Conservation (phyloP, 2,329 filamentous ascomycete genomes). For the Clarireedia paspali region DNA sequence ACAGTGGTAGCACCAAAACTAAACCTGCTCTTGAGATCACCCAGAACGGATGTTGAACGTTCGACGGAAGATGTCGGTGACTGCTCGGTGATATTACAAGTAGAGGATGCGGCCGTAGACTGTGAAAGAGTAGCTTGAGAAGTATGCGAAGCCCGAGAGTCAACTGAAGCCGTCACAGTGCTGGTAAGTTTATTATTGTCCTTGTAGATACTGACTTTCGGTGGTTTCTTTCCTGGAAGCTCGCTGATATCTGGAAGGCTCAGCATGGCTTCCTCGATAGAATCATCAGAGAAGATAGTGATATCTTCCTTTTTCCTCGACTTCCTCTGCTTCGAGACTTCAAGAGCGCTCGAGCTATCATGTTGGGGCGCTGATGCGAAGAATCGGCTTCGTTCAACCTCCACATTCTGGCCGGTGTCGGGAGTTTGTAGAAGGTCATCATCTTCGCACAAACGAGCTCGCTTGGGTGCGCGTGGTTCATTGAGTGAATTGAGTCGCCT, state of each 20-base stretch:
- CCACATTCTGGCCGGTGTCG: slow-evolving; percentile 22
- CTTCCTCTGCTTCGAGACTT: slow-evolving; percentile 29
- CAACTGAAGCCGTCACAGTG: neutral
- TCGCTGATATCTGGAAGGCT: slow-evolving; percentile 33
- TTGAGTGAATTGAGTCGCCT: slow-evolving; percentile 32
- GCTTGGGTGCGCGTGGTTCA: slow-evolving; percentile 39
- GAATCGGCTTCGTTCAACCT: slow-evolving; percentile 38
- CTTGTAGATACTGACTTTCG: slow-evolving; percentile 22
- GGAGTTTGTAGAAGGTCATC: slow-evolving; percentile 23
- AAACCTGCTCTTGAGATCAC: slow-evolving; percentile 19
- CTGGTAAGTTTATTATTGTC: slow-evolving; percentile 5
- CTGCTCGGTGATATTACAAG: slow-evolving; percentile 18
- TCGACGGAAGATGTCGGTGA: slow-evolving; percentile 17
- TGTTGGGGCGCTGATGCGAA: slow-evolving; percentile 32
- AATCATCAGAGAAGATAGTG: slow-evolving; percentile 45
- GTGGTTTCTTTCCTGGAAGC: slow-evolving; percentile 9
- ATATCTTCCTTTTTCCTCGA: slow-evolving; percentile 36
- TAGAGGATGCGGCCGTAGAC: slow-evolving; percentile 18
- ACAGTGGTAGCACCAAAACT: slow-evolving; percentile 13
- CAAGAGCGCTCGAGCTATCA: slow-evolving; percentile 33
- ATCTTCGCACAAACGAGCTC: slow-evolving; percentile 44
- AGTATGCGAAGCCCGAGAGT: neutral
- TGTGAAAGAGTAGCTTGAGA: slow-evolving; percentile 11
- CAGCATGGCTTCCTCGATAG: slow-evolving; percentile 41
- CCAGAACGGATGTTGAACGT: neutral